Evolutionary conservation across 139 green algal genomes (phyloP), one percentile per base, ranked within the genome.

Genomic region (Haematococcus lacustris): DNA sequence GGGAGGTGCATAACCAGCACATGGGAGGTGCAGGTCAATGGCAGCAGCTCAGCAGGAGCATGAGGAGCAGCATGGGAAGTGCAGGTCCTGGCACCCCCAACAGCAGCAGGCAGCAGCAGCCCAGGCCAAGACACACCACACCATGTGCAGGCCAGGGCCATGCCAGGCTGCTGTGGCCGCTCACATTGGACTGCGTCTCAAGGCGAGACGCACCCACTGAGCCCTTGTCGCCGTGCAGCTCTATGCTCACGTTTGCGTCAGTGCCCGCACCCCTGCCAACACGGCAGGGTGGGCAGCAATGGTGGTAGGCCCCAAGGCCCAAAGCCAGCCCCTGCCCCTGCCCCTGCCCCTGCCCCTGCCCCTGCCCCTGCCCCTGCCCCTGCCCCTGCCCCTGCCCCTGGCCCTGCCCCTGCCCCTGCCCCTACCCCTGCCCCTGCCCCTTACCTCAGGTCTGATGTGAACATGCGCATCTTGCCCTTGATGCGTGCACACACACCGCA

Each of bases 221-320:
- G 26, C 83, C 83, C 63, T 85, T 81, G 6, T 78, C 73, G 21
- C 83, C 83, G 57, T 78, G 85, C 35, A 88, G 51, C 41, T 77
- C 67, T 34, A 83, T 74, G 17, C 37, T 68, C n/a, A 88, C 73
- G 41, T 82, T 83, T 25, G 71, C 73, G 51, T 85, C 80, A 40
- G 82, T 87, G 39, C 82, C 78, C 9, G 78, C 78, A 35, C 74
- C 74, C 38, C 76, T 77, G 76, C 21, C 21, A 21, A n/a, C 21
- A 13, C 47, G 21, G 13, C 47, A 57, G 47, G 21, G 13, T 21
- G 13, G 13, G 13, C 47, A n/a, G 47, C 47, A 57, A 57, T 57
- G 13, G 21, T 57, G 47, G 13, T 57, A 57, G 47, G 47, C 13
- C 47, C 13, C 21, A 13, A 57, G 47, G 47, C 21, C 47, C 17